phyloP scores from a whole-genome alignment of 345 rosid species.

The Gossypium longicalyx region DNA sequence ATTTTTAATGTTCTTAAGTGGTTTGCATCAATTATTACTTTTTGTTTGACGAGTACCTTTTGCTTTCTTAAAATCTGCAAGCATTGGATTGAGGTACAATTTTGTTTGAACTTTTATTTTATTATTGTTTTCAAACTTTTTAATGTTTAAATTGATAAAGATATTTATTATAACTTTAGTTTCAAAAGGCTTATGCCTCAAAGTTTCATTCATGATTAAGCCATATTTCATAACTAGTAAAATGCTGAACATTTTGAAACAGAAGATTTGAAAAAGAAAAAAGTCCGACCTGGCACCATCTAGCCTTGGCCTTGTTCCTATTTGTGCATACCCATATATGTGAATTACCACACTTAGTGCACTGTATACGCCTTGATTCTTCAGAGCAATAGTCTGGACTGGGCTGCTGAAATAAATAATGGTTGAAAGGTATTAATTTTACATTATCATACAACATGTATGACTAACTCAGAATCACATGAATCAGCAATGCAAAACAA shows the following conservation, averaged over 20 bases:
- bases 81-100: not conserved
- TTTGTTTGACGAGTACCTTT: not conserved
- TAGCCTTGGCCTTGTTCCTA: conserved; percentile 75
- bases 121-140: not conserved
- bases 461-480: conserved; percentile 2
- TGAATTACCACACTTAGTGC: conserved; percentile 87
- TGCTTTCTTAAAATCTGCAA: not conserved
- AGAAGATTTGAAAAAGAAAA: not conserved
- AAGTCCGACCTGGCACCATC: conserved; percentile 90
- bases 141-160: not conserved
- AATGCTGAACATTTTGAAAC: not conserved
- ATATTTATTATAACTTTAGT: not conserved
- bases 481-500: conserved; percentile 8
- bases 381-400: conserved; percentile 62
- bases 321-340: conserved; percentile 96
- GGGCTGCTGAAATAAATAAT: conserved; percentile 35
- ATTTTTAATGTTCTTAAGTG: not conserved
- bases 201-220: not conserved
- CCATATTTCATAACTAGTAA: not conserved
- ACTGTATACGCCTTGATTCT: conserved; percentile 94
- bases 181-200: not conserved
- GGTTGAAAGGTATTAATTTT: not conserved
- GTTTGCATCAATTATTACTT: not conserved
- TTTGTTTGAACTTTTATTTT: not conserved
- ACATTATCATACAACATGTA: not conserved